Evolutionary conservation across 441 rosid genomes (phyloP), one percentile per base, ranked within the genome.

Genomic region (Gossypium gossypioides): DNA sequence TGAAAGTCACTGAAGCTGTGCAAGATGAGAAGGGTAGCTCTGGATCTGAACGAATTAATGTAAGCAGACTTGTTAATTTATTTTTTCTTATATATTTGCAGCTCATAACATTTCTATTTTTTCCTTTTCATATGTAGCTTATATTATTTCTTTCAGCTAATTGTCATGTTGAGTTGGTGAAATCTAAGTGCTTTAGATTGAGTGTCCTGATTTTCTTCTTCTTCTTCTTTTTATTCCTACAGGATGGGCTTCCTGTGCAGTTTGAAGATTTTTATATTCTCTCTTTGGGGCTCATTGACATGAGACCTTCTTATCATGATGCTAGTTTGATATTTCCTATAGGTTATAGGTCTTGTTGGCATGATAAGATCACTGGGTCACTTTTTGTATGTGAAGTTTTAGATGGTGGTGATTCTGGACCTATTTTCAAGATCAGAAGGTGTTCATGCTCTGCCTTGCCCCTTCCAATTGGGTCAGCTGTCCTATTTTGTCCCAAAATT

Each of bases 311-410:
- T 57, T 96, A 92, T 85, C 99, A 96, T 80, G 81, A 81, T 79
- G 83, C 59, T 69, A 80, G 80, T 79, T 64, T 79, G 80, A 87
- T 91, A 69, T 91, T 83, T 82, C 99, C 98, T 57, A 73, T 92
- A 81, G 96, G 99, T 50, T 96, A 85, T 80, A 87, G 85, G 78
- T 91, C 97, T 63, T 96, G 93, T 82, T 96, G 99, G 99, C 99
- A 96, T 83, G 99, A 96, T 81, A 93, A 86, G 77, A 81, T 89
- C 79, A 96, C 98, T 6, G 91, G 96, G 73, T 96, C 99, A 6
- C 81, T 96, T 72, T 90, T 96, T 70, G 73, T 85, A 37, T 87
- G 95, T 79, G 95, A 96, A 77, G 91, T 96, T 74, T 85, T 76
- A 68, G 97, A 93, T 79, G 98, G 97, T 42, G 91, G 96, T 80